Evolutionary conservation across 202 grass and related monocot genomes (phyloP), one percentile per base, ranked within the genome.

Genomic region (Elaeis oleifera): DNA sequence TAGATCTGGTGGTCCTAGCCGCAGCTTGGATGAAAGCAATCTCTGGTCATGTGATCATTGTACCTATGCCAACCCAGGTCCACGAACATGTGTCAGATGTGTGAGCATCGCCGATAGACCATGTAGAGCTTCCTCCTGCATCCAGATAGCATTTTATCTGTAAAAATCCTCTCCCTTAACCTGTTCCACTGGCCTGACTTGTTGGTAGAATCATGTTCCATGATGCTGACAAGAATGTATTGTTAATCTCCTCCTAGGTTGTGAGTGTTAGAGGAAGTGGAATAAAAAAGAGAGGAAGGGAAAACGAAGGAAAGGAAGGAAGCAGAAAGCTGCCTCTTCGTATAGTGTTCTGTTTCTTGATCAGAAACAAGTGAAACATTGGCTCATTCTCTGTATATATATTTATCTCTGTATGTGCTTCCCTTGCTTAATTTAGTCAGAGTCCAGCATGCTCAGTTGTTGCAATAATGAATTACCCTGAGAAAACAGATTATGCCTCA

Each of bases 41-140:
- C 69, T 92, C 29, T 97, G 92, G 88, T 80, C 82, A 0, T 94
- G 88, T 20, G 85, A 99, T 58, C 81, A 90, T 25, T 99, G 88
- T 80, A 94, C 88, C 56, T 94, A 16, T 67, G 74, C 67, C 61
- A 99, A 99, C 49, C 85, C 54, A 86, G 23, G 64, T 64, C 79
- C n/a, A 77, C 61, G 29, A 82, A 53, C 58, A 72, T 69, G 44
- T 99, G 85, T 52, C 81, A 94, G 74, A 84, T 84, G 65, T 99
- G 94, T 76, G 89, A 86, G 5, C 76, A 49, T 52, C 77, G 57
- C 28, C 70, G 61, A 26, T 77, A 61, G 64, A 3, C 27, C 16
- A 39, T 5, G 5, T 59, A 31, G 16, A 3, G 7, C 25, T 60
- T 17, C 18, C 58, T n/a, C 27, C 58, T 60, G 5, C 26, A 16